A percentile compares a stretch with the other conserved stretches of the same genome.
Conservation (phyloP, 2,329 filamentous ascomycete genomes). For the Microsporum canis region DNA sequence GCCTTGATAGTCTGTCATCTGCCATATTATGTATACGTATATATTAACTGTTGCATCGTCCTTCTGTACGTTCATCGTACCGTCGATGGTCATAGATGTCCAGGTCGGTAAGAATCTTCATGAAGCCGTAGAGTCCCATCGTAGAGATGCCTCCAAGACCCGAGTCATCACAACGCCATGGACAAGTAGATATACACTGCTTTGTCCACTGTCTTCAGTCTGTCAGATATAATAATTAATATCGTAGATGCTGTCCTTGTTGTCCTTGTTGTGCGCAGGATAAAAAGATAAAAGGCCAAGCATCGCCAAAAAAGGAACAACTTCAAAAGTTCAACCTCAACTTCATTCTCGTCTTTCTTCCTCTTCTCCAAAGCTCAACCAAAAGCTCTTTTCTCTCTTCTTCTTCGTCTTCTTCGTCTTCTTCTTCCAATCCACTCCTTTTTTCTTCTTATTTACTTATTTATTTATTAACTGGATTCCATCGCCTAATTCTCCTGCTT, state of each 20-base stretch:
- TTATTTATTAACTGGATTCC: slow-evolving; percentile 15
- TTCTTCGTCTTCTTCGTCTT: slow-evolving; percentile 21
- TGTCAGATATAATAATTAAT: too few relatives aligned
- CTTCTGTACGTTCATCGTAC: too few relatives aligned
- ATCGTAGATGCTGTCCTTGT: background rate
- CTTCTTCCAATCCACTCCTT: slow-evolving; percentile 16
- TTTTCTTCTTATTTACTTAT: background rate
- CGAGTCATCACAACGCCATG: too few relatives aligned
- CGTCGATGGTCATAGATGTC: too few relatives aligned
- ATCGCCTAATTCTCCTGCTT: slow-evolving; percentile 6
- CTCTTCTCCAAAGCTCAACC: slow-evolving; percentile 6
- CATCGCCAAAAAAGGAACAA: background rate
- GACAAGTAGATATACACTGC: too few relatives aligned
- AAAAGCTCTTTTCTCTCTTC: background rate
- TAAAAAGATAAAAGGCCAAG: background rate
- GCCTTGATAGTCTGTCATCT: too few relatives aligned
- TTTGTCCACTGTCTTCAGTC: background rate
- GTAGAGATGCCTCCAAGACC: too few relatives aligned
- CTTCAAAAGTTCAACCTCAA: background rate
- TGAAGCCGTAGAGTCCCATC: too few relatives aligned
- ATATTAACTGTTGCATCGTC: too few relatives aligned
- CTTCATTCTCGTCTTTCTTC: background rate
- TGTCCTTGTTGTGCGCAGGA: background rate
- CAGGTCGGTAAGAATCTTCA: too few relatives aligned
- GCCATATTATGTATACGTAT: too few relatives aligned